phyloP scores from a whole-genome alignment of 495 filamentous ascomycete species.

The Podospora bellae-mahoneyi region DNA sequence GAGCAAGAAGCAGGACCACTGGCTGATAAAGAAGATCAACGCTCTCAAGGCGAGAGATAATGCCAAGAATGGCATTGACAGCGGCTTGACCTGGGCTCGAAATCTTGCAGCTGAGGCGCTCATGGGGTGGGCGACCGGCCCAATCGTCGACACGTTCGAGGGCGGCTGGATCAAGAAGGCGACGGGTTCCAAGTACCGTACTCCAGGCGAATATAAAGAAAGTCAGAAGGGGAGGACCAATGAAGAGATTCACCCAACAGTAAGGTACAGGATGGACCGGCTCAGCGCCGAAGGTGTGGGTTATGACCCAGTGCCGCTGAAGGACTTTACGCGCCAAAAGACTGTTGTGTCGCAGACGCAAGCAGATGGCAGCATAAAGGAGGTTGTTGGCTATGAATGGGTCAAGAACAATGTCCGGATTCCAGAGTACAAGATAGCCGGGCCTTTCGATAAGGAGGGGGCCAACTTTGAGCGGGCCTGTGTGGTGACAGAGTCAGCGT shows the following conservation, averaged over 20 bases:
- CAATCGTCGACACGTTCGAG: slow-evolving; percentile 17
- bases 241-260: slow-evolving; percentile 14
- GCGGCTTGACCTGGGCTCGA: slow-evolving; percentile 3
- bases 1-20: slow-evolving; percentile 46
- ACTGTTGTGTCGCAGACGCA: not conserved
- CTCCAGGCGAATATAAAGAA: slow-evolving; percentile 17
- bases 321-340: slow-evolving; percentile 10
- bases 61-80: slow-evolving; percentile 2
- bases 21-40: slow-evolving; percentile 31
- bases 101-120: slow-evolving; percentile 13
- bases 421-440: slow-evolving; percentile 20
- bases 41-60: slow-evolving; percentile 13
- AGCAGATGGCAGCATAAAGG: not conserved
- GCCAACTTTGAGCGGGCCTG: slow-evolving; percentile 11
- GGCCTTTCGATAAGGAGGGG: not conserved
- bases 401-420: slow-evolving; percentile 16
- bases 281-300: not conserved
- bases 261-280: slow-evolving; percentile 11
- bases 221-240: slow-evolving; percentile 14
- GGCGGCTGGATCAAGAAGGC: slow-evolving; percentile 4
- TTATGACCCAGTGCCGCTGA: slow-evolving; percentile 14
- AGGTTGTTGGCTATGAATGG: slow-evolving; percentile 14
- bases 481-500: slow-evolving; percentile 5
- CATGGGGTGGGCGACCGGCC: slow-evolving; percentile 14
- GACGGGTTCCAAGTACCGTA: slow-evolving; percentile 15